Conservation (phyloP, 2,329 filamentous ascomycete genomes). For the Aspergillus sp. region DNA sequence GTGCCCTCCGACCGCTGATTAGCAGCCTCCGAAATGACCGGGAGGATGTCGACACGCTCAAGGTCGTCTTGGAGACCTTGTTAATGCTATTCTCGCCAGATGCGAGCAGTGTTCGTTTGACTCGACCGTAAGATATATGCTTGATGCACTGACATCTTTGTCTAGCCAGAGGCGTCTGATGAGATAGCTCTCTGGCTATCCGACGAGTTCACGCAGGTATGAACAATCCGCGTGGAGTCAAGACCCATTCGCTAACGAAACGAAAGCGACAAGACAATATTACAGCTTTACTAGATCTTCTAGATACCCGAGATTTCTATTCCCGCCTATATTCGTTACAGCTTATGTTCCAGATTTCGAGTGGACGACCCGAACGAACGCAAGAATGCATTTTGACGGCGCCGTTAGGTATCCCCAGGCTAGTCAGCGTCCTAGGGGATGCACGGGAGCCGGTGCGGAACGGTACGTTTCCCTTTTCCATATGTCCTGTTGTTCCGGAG, state of each 20-base stretch:
- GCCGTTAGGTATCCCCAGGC: constrained; percentile 79
- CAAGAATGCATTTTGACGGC: constrained; percentile 93
- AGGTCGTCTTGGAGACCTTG: constrained; percentile 90
- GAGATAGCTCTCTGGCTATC: constrained; percentile 95
- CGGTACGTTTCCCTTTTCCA: constrained; percentile 40
- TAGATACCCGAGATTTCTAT: constrained; percentile 86
- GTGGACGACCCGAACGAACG: constrained; percentile 82
- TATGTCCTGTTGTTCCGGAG: background rate
- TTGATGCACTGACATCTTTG: constrained; percentile 22
- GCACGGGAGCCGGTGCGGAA: constrained; percentile 82
- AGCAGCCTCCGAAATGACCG: constrained; percentile 80
- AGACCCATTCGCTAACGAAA: constrained; percentile 48
- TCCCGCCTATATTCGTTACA: constrained; percentile 88
- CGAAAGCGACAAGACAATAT: constrained; percentile 87
- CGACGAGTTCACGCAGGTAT: constrained; percentile 91
- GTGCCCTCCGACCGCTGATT: constrained; percentile 85
- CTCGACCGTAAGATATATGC: constrained; percentile 2
- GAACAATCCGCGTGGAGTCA: constrained; percentile 19
- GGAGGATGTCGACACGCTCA: constrained; percentile 94
- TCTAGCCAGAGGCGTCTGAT: constrained; percentile 86
- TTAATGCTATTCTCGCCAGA: constrained; percentile 84
- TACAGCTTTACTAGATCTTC: constrained; percentile 80
- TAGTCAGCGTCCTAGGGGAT: constrained; percentile 84
- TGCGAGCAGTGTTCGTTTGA: constrained; percentile 54
- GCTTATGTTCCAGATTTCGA: constrained; percentile 80